Evolutionary conservation across 768 basidiomycete species (phyloP).

Genomic region (Pulveroboletus sp.): DNA sequence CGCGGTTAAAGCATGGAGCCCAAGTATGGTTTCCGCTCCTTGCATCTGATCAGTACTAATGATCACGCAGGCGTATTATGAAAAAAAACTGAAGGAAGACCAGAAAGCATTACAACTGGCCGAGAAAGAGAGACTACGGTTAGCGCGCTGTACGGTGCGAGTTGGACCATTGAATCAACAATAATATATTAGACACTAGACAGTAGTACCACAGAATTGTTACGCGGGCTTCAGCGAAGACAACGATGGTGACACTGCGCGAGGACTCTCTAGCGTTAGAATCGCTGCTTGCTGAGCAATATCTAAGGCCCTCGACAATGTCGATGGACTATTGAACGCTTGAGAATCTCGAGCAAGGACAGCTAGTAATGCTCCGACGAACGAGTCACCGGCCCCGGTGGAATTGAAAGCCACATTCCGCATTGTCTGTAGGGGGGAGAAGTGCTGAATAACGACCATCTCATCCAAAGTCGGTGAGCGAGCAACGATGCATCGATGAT

Average conservation of each 20-base stretch:
- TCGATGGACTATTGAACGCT: conserved; percentile 44
- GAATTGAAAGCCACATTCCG: conserved; percentile 54
- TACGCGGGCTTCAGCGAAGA: conserved; percentile 28
- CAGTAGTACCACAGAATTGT: neutral
- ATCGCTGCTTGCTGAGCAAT: conserved; percentile 65
- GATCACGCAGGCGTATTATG: conserved; percentile 47
- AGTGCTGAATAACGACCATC: conserved; percentile 68
- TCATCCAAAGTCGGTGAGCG: conserved; percentile 44
- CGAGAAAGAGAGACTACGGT: conserved; percentile 50
- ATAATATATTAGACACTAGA: conserved; percentile 8
- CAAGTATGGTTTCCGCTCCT: conserved; percentile 40
- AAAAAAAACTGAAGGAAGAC: conserved; percentile 46
- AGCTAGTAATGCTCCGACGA: conserved; percentile 83
- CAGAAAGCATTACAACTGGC: conserved; percentile 33
- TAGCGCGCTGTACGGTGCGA: conserved; percentile 52
- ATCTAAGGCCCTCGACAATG: conserved; percentile 44
- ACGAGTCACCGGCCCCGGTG: conserved; percentile 90
- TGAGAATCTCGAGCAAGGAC: conserved; percentile 45
- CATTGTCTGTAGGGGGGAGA: conserved; percentile 51
- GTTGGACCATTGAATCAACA: conserved; percentile 52
- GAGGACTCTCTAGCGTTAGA: conserved; percentile 53
- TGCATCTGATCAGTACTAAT: neutral
- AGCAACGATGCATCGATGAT: conserved; percentile 49
- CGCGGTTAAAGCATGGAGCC: conserved; percentile 74
- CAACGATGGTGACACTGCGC: conserved; percentile 66